Base-by-base conservation (phyloP, 306 rosid genomes). In the Boehmeria nivea region DNA sequence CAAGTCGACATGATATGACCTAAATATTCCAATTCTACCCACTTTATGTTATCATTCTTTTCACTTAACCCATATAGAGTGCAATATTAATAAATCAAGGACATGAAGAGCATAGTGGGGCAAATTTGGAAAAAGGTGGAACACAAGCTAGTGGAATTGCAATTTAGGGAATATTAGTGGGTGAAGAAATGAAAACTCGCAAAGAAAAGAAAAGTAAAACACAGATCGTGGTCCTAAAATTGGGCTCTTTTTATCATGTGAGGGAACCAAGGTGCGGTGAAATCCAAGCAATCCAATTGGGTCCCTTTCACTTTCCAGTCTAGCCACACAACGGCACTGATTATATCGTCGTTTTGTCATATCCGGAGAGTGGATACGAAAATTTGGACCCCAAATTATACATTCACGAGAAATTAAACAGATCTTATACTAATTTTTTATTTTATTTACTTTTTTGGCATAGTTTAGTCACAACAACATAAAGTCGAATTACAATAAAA, bases 231-330 rank as follows among this genome's bases (percentile, higher is more conserved):
- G 83, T 73, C 67, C 66, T 59, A 28, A 47, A 62, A 61, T 19
- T 38, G 50, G 21, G 59, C 62, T 33, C 26, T 46, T 39, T 61
- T 43, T 51, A 54, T 69, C 57, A 27, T 17, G 59, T 42, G 57
- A 54, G 23, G 26, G 61, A 57, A 21, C 61, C 47, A 31, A 57
- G 68, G 51, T 74, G 81, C 55, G 86, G 74, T 80, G 84, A 80
- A 80, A 66, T 52, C 78, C 80, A 78, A 70, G 85, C 81, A 82
- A 76, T 72, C 81, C 33, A 65, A 37, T 27, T 55, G 75, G 71
- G 72, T 53, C 75, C 67, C 61, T 27, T 22, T 52, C 71, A 57
- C 63, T 61, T 48, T 55, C 31, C 59, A 68, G 22, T 24, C 45
- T 43, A 42, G 54, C 57, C 22, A 18, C 59, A 54, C 12, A 34